Percentiles rank a stretch among this genome's conserved stretches.
Conservation (phyloP, 352 stramenopile genomes). For the Phytophthora ohioensis region DNA sequence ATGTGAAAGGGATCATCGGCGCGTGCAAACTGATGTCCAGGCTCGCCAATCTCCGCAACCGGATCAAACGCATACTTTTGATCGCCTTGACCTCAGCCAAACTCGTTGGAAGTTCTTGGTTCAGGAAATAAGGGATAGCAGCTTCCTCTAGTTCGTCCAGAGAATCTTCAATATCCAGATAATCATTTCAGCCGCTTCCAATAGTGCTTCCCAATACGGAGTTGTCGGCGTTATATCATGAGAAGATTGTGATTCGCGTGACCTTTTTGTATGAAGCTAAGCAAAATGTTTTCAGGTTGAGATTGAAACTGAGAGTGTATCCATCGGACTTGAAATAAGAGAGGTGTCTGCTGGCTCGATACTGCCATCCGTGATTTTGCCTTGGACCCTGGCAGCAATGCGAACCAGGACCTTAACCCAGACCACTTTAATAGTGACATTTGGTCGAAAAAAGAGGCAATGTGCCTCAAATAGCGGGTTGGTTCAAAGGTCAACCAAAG, state of each 20-base stretch:
- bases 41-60: too few species aligned
- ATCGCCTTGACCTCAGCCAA: not conserved
- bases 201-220: not conserved
- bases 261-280: not conserved
- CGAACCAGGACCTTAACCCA: too few species aligned
- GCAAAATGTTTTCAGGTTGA: not conserved
- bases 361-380: not conserved
- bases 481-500: too few species aligned
- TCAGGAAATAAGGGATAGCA: not conserved
- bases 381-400: not conserved
- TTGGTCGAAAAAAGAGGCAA: too few species aligned
- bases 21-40: too few species aligned
- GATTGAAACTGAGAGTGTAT: not conserved
- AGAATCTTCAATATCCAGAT: not conserved
- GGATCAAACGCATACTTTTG: too few species aligned
- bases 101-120: not conserved
- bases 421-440: too few species aligned
- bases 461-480: too few species aligned
- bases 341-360: not conserved
- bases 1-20: too few species aligned
- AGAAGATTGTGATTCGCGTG: not conserved
- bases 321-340: not conserved
- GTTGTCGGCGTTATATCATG: not conserved
- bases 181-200: not conserved
- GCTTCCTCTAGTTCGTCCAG: not conserved